Evolutionary conservation across 257 asterid species (phyloP).

Genomic region (Plantago ovata): DNA sequence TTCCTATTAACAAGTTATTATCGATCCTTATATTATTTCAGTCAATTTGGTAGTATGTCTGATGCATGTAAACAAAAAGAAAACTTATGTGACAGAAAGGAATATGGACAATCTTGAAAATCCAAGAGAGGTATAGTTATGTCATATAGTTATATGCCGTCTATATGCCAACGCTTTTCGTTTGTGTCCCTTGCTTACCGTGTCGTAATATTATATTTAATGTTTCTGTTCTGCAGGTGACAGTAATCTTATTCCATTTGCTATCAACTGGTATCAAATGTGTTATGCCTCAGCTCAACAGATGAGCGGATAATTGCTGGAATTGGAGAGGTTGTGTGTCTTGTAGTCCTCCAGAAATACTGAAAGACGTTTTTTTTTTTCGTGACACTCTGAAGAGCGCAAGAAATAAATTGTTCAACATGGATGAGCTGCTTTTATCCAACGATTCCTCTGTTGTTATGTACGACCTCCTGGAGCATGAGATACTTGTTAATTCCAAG

Average conservation of each 20-base stretch:
- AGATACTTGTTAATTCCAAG: slow-evolving; percentile 50
- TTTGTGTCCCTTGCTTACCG: slow-evolving; percentile 14
- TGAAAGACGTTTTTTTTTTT: slow-evolving; percentile 35
- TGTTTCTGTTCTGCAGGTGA: slow-evolving; percentile 84
- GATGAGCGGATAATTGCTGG: slow-evolving; percentile 54
- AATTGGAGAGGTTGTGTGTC: slow-evolving; percentile 79
- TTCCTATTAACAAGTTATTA: too few relatives aligned
- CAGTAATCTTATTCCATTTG: slow-evolving; percentile 80
- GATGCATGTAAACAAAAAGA: too few relatives aligned
- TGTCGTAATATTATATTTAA: slow-evolving; percentile 42
- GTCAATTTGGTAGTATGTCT: too few relatives aligned
- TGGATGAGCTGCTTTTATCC: slow-evolving; percentile 48
- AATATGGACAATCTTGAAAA: slow-evolving; percentile 66
- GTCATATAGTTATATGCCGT: too few relatives aligned
- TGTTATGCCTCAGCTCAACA: slow-evolving; percentile 55
- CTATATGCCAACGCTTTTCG: slow-evolving; percentile 6
- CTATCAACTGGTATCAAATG: slow-evolving; percentile 84
- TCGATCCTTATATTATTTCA: too few relatives aligned
- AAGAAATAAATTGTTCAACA: slow-evolving; percentile 35
- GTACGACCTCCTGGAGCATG: slow-evolving; percentile 49
- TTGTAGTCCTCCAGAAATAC: slow-evolving; percentile 57
- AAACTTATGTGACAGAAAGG: too few relatives aligned
- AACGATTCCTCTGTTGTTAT: slow-evolving; percentile 57
- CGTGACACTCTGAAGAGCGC: slow-evolving; percentile 26
- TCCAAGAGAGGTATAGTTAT: slow-evolving; percentile 60